phyloP scores from a whole-genome alignment of 208 protist species.

The Trypanosoma cruzi region DNA sequence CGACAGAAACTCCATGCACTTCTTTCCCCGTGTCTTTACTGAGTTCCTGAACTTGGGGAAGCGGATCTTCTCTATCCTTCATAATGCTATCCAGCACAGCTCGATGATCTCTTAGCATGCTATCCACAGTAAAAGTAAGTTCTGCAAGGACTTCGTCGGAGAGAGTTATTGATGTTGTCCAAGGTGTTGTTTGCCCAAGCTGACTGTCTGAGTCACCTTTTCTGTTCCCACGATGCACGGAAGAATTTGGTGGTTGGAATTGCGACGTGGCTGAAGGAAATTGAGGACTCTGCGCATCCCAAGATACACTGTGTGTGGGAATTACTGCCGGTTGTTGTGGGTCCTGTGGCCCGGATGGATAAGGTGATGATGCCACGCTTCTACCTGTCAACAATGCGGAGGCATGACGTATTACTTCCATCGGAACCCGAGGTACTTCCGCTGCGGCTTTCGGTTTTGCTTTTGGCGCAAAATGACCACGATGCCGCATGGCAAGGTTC shows the following conservation, averaged over 20 bases:
- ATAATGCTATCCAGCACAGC: conserved; percentile 58
- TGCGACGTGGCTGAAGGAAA: conserved; percentile 3
- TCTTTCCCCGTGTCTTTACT: conserved; percentile 9
- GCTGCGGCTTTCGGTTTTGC: conserved; percentile 73
- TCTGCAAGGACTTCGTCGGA: conserved; percentile 37
- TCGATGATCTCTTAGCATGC: conserved; percentile 81
- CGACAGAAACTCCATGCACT: conserved; percentile 10
- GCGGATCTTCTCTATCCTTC: conserved; percentile 26
- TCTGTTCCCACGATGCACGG: background rate
- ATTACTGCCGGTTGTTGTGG: background rate
- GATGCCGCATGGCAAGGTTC: conserved; percentile 19
- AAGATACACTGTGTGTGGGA: background rate
- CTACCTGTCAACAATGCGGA: conserved; percentile 38
- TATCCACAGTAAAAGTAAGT: conserved; percentile 47
- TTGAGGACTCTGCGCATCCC: background rate
- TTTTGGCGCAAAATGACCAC: conserved; percentile 62
- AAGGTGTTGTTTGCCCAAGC: background rate
- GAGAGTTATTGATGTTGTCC: background rate
- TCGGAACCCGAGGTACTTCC: conserved; percentile 45
- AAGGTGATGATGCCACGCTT: background rate
- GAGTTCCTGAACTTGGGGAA: background rate
- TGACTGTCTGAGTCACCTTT: conserved; percentile 10
- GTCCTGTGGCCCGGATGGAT: background rate
- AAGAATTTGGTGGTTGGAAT: background rate
- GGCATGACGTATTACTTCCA: conserved; percentile 76